Evolutionary conservation across 306 rosid genomes (phyloP).

Genomic region (Dryas drummondii): DNA sequence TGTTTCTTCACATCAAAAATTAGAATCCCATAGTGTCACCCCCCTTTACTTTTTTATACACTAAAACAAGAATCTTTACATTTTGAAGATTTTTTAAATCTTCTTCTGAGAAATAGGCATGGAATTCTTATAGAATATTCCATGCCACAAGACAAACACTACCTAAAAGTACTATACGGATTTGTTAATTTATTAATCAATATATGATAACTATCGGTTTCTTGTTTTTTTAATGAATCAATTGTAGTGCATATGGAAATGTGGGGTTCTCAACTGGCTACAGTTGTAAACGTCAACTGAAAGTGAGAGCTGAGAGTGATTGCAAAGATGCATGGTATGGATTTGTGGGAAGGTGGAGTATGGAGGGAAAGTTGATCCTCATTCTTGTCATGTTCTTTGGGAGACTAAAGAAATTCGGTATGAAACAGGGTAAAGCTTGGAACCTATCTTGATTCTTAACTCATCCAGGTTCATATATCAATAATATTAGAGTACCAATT

Average conservation of each 20-base stretch:
- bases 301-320: conserved; percentile 22
- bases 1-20: too few relatives aligned
- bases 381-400: conserved; percentile 70
- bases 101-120: too few relatives aligned
- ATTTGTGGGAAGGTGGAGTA: conserved; percentile 57
- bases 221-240: not conserved
- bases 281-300: conserved; percentile 55
- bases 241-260: conserved; percentile 75
- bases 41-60: too few relatives aligned
- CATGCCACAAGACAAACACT: too few relatives aligned
- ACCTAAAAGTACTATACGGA: too few relatives aligned
- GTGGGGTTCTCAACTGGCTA: conserved; percentile 71
- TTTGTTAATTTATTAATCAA: too few relatives aligned
- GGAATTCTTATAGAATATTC: too few relatives aligned
- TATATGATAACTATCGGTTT: too few relatives aligned
- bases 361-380: conserved; percentile 46
- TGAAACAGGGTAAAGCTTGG: conserved; percentile 54
- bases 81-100: too few relatives aligned
- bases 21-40: too few relatives aligned
- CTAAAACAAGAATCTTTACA: too few relatives aligned
- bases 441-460: conserved; percentile 25
- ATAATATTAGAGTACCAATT: too few relatives aligned
- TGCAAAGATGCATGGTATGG: conserved; percentile 57
- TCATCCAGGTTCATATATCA: not conserved
- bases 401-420: conserved; percentile 59